Evolutionary conservation across 108 stramenopile genomes (phyloP), one percentile per base, ranked within the genome.

Genomic region (Cyclostephanos invisitatus): DNA sequence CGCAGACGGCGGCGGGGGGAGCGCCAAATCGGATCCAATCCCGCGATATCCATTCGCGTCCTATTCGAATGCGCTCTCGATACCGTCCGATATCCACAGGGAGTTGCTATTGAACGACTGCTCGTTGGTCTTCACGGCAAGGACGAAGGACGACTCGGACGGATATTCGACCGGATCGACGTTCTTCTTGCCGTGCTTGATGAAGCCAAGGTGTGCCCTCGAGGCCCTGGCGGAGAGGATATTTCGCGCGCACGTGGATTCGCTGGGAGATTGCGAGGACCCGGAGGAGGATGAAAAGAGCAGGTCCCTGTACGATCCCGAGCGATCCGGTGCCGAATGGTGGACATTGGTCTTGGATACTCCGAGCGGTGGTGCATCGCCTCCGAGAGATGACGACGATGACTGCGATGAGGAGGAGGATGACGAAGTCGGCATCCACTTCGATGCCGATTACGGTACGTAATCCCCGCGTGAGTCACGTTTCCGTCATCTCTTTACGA

Each of bases 321-420:
- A 86, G 35, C 79, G 81, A 70, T 87, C 85, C 42, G 96, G 96
- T 25, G 93, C 93, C 8, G 92, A 96, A 62, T 96, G 96, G 96
- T 96, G 96, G 96, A 94, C 93, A 22, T 76, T 93, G 57, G 93
- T 93, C 38, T 76, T 96, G 58, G 91, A 95, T 59, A 56, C 68
- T 42, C 64, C 62, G 21, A 73, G 58, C 42, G 55, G 77, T 49
- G 56, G 80, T 6, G 48, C n/a, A n/a, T n/a, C 71, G n/a, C 42
- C 36, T 38, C 35, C 28, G 11, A 66, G 64, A 38, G 64, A 48
- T 55, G 64, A 76, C 11, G 76, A 68, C 5, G 84, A 77, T 15
- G 82, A 82, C 46, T 85, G 79, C 2, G 84, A 75, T 4, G 86
- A 83, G 10, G 86, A 84, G 50, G 88, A 87, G 37, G 75, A 81